Conservation (phyloP, 345 rosid genomes). For the Trapa incisa region DNA sequence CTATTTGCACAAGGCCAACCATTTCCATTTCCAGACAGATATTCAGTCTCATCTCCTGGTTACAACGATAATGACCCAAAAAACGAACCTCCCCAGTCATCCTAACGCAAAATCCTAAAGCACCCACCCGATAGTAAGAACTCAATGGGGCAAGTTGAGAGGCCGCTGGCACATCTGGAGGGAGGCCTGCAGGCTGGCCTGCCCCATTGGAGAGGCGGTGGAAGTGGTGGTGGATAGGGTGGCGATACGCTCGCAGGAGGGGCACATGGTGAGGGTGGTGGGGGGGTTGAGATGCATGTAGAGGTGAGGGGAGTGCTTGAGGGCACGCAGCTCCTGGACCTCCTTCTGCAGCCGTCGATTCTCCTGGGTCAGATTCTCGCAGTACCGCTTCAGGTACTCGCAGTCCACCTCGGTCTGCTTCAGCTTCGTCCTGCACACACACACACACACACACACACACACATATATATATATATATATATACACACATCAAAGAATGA, state of each 20-base stretch:
- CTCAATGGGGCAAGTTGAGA: not conserved
- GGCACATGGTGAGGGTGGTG: constrained; percentile 16
- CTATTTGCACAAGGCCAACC: too few species aligned
- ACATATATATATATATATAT: too few species aligned
- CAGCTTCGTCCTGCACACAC: constrained; percentile 7
- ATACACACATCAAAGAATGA: too few species aligned
- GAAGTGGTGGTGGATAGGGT: not conserved
- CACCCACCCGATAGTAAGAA: too few species aligned
- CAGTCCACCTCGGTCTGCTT: constrained; percentile 13
- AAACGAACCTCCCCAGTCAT: too few species aligned
- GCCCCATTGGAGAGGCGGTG: not conserved
- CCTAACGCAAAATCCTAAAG: too few species aligned
- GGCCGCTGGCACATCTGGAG: not conserved
- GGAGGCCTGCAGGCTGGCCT: not conserved
- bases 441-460: not conserved
- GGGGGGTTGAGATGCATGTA: constrained; percentile 7
- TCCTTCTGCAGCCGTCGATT: constrained; percentile 9
- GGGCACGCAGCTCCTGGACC: constrained; percentile 8
- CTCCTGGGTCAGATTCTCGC: constrained; percentile 7
- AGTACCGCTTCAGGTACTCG: constrained; percentile 9
- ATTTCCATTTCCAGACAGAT: too few species aligned
- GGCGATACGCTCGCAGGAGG: constrained; percentile 11
- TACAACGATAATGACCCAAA: too few species aligned
- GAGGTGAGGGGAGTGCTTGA: constrained; percentile 5
- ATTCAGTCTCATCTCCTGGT: too few species aligned